Base-by-base conservation (phyloP, 1,284 basidiomycete species). In the Ustilago shanxiensis region DNA sequence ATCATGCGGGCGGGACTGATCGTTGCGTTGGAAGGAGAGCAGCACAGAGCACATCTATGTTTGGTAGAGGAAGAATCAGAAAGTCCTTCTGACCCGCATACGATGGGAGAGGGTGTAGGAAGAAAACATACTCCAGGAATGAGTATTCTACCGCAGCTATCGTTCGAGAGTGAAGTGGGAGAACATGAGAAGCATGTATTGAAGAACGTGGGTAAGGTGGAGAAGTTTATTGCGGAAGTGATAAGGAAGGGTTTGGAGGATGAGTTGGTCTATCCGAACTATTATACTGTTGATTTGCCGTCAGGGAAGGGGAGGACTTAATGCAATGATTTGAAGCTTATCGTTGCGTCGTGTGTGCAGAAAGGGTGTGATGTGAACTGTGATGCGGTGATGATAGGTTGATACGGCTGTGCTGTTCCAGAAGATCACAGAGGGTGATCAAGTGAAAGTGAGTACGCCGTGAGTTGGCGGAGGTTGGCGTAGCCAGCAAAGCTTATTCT, bases 91-190 rank as follows among this genome's bases (percentile, higher is more conserved):
- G 51, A 57, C 74, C 60, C 73, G 60, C 22, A 44, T 2, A 65
- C 83, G 63, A 49, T 37, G 16, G 49, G 8, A 3, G 31, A 26
- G 11, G 51, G 33, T 3, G 57, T 4, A 3, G 56, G 14, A 28
- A 61, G 59, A 29, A 63, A 66, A 22, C 10, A 20, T 0, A 62
- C 57, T 20, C 39, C 69, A 2, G 96, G 95, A 0, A 91, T 93
- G 80, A 90, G 93, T 26, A 88, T 99, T 29, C 88, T 99, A n/a
- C 94, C 94, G 0, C 90, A 91, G n/a, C 92, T 98, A 64, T 90
- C 92, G 79, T 95, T 99, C 84, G 96, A 99, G 87, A 94, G 92
- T 83, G 94, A 97, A 87, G 96, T 99, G 58, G 97, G 97, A 0
- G 94, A 98, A 88, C 89, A 92, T 29, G 95, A 98, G 85, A 97